A percentile compares a stretch with the other conserved stretches of the same genome.
Evolutionary conservation across 176 grass and related monocot genomes (phyloP).

Genomic region (Thalia dealbata): DNA sequence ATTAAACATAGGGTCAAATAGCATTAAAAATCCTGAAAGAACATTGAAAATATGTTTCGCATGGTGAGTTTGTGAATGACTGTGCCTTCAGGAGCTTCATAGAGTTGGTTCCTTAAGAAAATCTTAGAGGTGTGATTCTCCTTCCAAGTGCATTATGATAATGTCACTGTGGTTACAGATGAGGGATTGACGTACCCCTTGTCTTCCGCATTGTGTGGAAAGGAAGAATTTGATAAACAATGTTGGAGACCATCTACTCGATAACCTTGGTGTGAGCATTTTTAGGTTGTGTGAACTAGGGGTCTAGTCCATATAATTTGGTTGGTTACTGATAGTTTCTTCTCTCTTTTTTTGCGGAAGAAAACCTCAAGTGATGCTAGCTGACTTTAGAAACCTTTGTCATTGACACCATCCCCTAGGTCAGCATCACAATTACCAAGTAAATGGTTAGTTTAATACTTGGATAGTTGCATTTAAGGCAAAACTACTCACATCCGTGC

Average conservation of each 20-base stretch:
- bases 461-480: neutral
- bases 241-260: neutral
- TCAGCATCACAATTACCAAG: no score
- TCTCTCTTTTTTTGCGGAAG: no score
- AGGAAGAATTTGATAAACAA: neutral
- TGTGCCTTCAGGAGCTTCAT: neutral
- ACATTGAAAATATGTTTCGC: no score
- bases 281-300: neutral
- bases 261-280: neutral
- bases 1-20: neutral
- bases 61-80: neutral
- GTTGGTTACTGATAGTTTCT: no score
- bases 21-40: neutral
- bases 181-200: neutral
- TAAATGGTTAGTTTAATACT: neutral
- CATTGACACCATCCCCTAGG: no score
- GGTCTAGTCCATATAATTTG: neutral
- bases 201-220: neutral
- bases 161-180: neutral
- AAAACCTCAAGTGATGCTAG: no score
- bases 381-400: no score
- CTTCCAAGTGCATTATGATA: neutral
- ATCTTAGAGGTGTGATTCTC: neutral
- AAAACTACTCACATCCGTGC: neutral
- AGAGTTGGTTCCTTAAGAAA: neutral